phyloP scores from a whole-genome alignment of 495 filamentous ascomycete genomes.

The Lichenothelia convexa region DNA sequence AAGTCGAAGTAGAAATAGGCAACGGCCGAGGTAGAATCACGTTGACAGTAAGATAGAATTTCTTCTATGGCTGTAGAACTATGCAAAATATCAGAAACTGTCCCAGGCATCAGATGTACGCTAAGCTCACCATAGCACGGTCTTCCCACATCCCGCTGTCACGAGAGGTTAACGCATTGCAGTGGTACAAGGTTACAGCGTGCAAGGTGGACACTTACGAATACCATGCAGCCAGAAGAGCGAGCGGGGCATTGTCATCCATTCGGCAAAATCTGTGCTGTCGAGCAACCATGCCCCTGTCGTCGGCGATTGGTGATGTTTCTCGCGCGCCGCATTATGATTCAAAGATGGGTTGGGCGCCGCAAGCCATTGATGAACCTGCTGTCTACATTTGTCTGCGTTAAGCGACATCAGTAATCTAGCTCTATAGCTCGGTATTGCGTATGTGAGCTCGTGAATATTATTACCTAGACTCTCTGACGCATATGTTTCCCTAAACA shows the following conservation, averaged over 20 bases:
- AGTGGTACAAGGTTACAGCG: neutral
- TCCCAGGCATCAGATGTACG: neutral
- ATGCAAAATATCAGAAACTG: too few species aligned
- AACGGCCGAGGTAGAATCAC: neutral
- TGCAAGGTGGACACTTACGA: neutral
- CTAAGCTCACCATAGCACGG: slow-evolving; percentile 4
- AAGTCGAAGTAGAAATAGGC: slow-evolving; percentile 11
- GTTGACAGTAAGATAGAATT: slow-evolving; percentile 4
- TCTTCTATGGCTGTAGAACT: slow-evolving; percentile 9
- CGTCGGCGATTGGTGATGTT: slow-evolving; percentile 4
- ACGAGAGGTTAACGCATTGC: neutral
- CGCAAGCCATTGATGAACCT: slow-evolving; percentile 10
- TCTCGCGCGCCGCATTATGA: slow-evolving; percentile 8
- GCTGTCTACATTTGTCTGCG: neutral
- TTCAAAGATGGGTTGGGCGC: slow-evolving; percentile 7
- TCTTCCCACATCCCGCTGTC: slow-evolving; percentile 11
- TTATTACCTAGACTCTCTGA: too few species aligned
- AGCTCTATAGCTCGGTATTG: too few species aligned
- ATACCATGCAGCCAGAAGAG: slow-evolving; percentile 9
- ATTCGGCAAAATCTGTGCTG: slow-evolving; percentile 4
- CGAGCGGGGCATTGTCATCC: slow-evolving; percentile 3
- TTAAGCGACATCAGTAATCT: too few species aligned
- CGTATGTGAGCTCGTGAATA: too few species aligned
- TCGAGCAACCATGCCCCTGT: slow-evolving; percentile 9
- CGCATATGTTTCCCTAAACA: too few species aligned